A percentile compares a stretch with the other conserved stretches of the same genome.
phyloP scores from a whole-genome alignment of 768 basidiomycete species.

The Lentinus brumalis region DNA sequence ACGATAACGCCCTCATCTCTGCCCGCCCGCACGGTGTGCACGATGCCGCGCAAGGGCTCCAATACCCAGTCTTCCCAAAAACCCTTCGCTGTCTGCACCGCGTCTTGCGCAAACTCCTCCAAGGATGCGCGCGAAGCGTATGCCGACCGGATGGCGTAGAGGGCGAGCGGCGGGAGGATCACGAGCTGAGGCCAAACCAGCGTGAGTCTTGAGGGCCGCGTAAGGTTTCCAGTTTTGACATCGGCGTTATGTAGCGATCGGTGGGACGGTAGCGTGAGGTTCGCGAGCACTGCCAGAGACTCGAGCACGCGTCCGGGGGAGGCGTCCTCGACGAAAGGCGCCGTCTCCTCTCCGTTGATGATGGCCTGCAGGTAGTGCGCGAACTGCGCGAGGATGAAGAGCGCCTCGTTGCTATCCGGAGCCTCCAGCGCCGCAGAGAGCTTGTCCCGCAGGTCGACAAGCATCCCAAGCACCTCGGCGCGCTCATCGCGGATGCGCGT shows the following conservation, averaged over 20 bases:
- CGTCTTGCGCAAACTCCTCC: conserved; percentile 55
- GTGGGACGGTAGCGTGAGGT: conserved; percentile 16
- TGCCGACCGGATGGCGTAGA: conserved; percentile 51
- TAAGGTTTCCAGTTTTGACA: conserved; percentile 43
- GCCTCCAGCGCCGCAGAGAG: conserved; percentile 39
- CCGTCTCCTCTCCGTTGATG: conserved; percentile 7
- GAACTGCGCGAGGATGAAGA: conserved; percentile 24
- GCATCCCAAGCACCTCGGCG: conserved; percentile 65
- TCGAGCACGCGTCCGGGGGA: conserved; percentile 4
- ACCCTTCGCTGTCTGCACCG: conserved; percentile 63
- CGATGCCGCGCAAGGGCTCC: conserved; percentile 80
- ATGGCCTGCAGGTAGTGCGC: conserved; percentile 8
- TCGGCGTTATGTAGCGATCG: conserved; percentile 15
- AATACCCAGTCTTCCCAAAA: conserved; percentile 86
- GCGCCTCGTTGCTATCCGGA: conserved; percentile 2
- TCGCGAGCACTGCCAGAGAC: conserved; percentile 22
- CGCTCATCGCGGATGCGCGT: conserved; percentile 66
- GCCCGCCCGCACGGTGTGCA: conserved; percentile 81
- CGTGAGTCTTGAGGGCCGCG: conserved; percentile 67
- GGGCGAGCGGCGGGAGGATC: conserved; percentile 67
- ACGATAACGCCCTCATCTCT: conserved; percentile 77
- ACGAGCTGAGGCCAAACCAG: conserved; percentile 84
- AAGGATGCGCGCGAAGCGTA: conserved; percentile 66
- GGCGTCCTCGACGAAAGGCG: neutral
- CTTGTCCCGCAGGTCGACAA: conserved; percentile 55